Conservation (phyloP, 2,329 filamentous ascomycete species). For the Scedosporium dehoogii region DNA sequence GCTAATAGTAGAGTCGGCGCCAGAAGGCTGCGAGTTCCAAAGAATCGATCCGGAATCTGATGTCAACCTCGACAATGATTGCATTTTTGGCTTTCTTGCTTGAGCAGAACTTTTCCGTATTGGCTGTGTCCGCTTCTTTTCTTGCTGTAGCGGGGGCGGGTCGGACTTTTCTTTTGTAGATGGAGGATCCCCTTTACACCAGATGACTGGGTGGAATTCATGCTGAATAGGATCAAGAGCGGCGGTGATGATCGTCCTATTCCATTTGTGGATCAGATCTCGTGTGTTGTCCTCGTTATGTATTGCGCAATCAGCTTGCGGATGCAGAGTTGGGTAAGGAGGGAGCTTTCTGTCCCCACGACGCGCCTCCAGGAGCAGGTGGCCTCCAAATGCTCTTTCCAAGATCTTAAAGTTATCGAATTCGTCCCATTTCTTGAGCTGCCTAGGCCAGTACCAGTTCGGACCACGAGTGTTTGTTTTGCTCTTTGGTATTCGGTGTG, state of each 20-base stretch:
- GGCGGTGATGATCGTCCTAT: conserved; percentile 8
- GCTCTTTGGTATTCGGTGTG: conserved; percentile 1
- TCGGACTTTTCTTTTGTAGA: neutral
- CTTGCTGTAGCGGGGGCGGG: neutral
- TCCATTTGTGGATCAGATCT: conserved; percentile 9
- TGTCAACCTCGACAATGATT: neutral
- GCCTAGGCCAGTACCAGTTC: neutral
- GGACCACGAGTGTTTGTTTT: conserved; percentile 6
- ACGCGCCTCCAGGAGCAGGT: neutral
- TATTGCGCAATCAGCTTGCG: neutral
- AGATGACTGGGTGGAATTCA: conserved; percentile 8
- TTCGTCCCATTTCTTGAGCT: neutral
- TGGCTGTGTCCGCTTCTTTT: neutral
- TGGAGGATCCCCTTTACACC: conserved; percentile 7
- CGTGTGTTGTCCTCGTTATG: conserved; percentile 4
- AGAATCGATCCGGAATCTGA: neutral
- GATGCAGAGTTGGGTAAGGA: neutral
- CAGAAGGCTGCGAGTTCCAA: neutral
- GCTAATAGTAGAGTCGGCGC: neutral
- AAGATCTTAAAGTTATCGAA: neutral
- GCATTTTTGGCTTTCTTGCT: neutral
- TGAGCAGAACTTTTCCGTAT: neutral
- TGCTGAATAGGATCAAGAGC: conserved; percentile 9
- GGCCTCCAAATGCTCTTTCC: neutral
- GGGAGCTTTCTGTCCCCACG: neutral